Evolutionary conservation across 1,139 yeast genomes (phyloP), one percentile per base, ranked within the genome.

Genomic region (Hanseniaspora gamundiae): DNA sequence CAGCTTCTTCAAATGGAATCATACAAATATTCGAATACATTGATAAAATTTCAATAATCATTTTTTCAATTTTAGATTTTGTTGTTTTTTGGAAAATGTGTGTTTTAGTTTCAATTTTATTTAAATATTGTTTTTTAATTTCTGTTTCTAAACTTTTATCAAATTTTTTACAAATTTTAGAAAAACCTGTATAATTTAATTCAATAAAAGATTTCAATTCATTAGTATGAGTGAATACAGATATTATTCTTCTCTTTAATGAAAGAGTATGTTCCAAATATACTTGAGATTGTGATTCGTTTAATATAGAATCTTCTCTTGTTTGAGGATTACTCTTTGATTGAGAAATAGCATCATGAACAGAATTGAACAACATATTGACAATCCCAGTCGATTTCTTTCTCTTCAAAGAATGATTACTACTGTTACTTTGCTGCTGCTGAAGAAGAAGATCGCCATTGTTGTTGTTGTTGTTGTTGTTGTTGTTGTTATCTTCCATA

Each of bases 161-260:
- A 60, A 84, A 88, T 65, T 88, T 88, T 60, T 88, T 88, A 52
- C 87, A 70, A 42, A 87, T 88, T 63, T 88, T 88, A 40, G 83
- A 74, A 64, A 88, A 85, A 6, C 96, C 97, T 29, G 94, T 84
- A 52, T 73, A 73, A 67, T 88, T 88, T 53, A 88, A 69, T 56
- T 86, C 94, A 44, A 83, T 70, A 59, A 67, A 88, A 11, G 94
- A 83, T 55, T 82, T 79, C 53, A 88, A 70, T 60, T 88, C 96
- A n/a, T 87, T 79, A 31, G 87, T 67, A 21, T 76, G 69, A 10
- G 91, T 88, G 65, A 77, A 88, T 40, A 79, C 64, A 11, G 78
- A 71, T 38, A 79, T 73, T 3, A 81, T 62, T 46, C 86, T 70
- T 58, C 80, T 79, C 60, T 79, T 81, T 52, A 84, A 69, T 7